Percentiles rank a stretch among this genome's conserved stretches.
These are phyloP conservation scores for Hanseniaspora vineae DNA, from an alignment of 805 yeast genomes.

Conservation along the genomic window DNA sequence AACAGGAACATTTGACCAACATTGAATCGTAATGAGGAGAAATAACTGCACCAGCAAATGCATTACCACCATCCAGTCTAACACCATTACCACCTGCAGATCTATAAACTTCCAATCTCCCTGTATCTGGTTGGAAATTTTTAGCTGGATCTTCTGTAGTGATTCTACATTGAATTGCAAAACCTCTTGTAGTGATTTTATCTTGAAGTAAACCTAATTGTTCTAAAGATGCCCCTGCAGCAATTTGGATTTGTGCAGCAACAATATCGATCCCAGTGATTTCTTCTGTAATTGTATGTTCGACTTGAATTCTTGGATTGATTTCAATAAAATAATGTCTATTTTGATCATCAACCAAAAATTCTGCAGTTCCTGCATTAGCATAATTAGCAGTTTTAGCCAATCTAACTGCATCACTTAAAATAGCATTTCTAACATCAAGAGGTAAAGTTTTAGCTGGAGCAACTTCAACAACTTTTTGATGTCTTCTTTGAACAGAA, in stretches of 20 bases:
- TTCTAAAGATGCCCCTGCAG: constrained; percentile 91
- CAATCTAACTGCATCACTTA: constrained; percentile 87
- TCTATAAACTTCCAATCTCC: constrained; percentile 94
- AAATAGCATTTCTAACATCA: constrained; percentile 78
- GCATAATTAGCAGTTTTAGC: constrained; percentile 82
- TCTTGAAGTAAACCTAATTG: constrained; percentile 91
- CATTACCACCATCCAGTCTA: constrained; percentile 97
- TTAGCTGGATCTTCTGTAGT: constrained; percentile 96
- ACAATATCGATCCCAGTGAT: constrained; percentile 96
- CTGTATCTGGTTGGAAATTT: constrained; percentile 97
- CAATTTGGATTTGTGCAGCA: constrained; percentile 97
- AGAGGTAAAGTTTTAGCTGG: constrained; percentile 87
- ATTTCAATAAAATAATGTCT: constrained; percentile 96
- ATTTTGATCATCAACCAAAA: constrained; percentile 82
- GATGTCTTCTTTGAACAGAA: constrained; percentile 99
- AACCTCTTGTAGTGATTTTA: constrained; percentile 89
- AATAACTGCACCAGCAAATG: constrained; percentile 91
- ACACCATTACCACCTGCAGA: constrained; percentile 99
- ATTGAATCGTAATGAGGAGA: constrained; percentile 96
- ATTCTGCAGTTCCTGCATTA: constrained; percentile 98
- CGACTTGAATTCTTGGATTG: constrained; percentile 97
- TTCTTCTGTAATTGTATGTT: constrained; percentile 97
- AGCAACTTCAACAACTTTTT: constrained; percentile 96
- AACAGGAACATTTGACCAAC: constrained; percentile 94
- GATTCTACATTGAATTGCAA: constrained; percentile 98